Conservation (phyloP, 768 basidiomycete species). For the Mycena vitilis region DNA sequence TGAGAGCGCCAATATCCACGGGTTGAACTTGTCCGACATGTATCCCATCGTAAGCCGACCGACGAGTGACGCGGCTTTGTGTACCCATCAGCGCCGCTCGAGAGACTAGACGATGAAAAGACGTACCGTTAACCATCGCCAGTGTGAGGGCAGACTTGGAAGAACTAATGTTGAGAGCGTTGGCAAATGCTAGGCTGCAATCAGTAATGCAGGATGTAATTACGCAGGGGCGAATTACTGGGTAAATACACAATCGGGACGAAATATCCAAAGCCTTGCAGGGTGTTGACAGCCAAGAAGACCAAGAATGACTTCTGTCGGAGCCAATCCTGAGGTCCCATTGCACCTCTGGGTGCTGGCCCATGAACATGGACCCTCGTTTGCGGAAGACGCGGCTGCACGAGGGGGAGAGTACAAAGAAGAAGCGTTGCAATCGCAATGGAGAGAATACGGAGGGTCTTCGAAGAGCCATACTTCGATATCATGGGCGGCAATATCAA, state of each 20-base stretch:
- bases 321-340: conserved; percentile 31
- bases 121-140: conserved; percentile 42
- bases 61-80: conserved; percentile 35
- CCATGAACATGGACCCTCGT: conserved; percentile 24
- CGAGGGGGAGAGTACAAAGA: conserved; percentile 40
- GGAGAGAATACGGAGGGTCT: conserved; percentile 41
- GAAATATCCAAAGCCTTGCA: conserved; percentile 43
- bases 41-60: conserved; percentile 42
- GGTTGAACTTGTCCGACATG: conserved; percentile 43
- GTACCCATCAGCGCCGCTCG: not conserved
- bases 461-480: conserved; percentile 35
- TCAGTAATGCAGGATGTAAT: not conserved
- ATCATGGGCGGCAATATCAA: conserved; percentile 43
- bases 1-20: conserved; percentile 36
- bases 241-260: conserved; percentile 43
- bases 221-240: conserved; percentile 30
- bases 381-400: conserved; percentile 41
- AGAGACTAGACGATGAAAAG: not conserved
- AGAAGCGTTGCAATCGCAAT: conserved; percentile 35
- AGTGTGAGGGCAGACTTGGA: conserved; percentile 40
- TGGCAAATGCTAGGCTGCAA: conserved; percentile 40
- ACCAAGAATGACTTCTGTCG: conserved; percentile 37
- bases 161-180: conserved; percentile 36
- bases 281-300: conserved; percentile 39
- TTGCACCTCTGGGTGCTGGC: conserved; percentile 12